These are phyloP conservation scores for Venturia pyrina DNA, from an alignment of 2,329 filamentous ascomycete genomes.

Conservation along the genomic window DNA sequence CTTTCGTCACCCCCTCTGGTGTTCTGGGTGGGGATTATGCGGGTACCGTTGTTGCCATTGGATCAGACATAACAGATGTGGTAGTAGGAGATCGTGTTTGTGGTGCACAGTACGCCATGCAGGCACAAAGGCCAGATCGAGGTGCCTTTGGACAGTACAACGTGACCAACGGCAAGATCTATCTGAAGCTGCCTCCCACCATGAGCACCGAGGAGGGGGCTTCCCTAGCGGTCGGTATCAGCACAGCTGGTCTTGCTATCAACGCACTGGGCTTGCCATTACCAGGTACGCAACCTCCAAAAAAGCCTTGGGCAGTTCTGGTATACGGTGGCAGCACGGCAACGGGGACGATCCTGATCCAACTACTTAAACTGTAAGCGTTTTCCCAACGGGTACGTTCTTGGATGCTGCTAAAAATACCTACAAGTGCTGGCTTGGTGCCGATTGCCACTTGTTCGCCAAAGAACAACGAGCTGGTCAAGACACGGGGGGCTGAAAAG, in stretches of 20 bases:
- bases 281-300: background rate
- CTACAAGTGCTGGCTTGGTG: background rate
- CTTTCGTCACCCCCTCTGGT: background rate
- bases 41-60: background rate
- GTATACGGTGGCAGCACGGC: constrained; percentile 1
- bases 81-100: background rate
- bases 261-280: background rate
- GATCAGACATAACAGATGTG: background rate
- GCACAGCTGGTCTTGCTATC: background rate
- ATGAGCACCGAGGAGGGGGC: background rate
- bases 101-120: background rate
- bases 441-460: background rate
- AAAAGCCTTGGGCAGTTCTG: background rate
- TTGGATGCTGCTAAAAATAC: background rate
- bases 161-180: background rate
- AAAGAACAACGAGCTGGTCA: background rate
- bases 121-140: background rate
- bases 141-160: background rate
- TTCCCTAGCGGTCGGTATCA: background rate
- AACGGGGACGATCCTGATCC: background rate
- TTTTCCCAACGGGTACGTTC: background rate
- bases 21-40: background rate
- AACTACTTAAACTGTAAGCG: constrained; percentile 6
- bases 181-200: background rate
- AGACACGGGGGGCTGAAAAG: background rate